A percentile compares a stretch with the other conserved stretches of the same genome.
Evolutionary conservation across 2,329 filamentous ascomycete species (phyloP).

Genomic region (Cadophora luteo-olivacea): DNA sequence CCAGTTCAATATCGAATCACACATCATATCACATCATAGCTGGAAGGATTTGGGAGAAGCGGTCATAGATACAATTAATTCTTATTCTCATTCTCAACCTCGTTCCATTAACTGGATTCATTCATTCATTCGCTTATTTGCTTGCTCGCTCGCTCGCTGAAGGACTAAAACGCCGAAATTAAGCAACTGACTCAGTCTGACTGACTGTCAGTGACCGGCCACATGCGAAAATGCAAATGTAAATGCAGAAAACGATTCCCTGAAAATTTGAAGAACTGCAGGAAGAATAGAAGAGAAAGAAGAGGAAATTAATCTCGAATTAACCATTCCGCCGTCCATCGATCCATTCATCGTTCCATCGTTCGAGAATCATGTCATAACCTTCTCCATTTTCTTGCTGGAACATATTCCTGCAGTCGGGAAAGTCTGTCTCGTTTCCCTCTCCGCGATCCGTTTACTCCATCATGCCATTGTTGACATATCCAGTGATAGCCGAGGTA

Average conservation of each 20-base stretch:
- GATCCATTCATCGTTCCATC: neutral
- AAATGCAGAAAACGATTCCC: neutral
- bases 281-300: neutral
- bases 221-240: neutral
- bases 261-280: neutral
- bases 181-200: neutral
- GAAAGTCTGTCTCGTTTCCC: neutral
- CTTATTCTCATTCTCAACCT: slow-evolving; percentile 10
- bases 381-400: neutral
- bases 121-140: no score
- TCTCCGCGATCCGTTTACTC: neutral
- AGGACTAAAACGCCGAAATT: neutral
- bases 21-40: neutral
- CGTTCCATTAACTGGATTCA: neutral
- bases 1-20: no score
- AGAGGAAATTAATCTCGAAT: neutral
- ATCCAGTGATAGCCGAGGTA: neutral
- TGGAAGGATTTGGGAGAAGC: no score
- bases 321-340: neutral
- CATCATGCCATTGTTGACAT: neutral
- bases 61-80: slow-evolving; percentile 7
- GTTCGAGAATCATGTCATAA: neutral
- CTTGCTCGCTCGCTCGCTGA: slow-evolving; percentile 1
- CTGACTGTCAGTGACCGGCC: neutral
- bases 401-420: neutral